A percentile compares a stretch with the other conserved stretches of the same genome.
phyloP scores from a whole-genome alignment of 2,329 filamentous ascomycete species.

The Xylaria sp. region DNA sequence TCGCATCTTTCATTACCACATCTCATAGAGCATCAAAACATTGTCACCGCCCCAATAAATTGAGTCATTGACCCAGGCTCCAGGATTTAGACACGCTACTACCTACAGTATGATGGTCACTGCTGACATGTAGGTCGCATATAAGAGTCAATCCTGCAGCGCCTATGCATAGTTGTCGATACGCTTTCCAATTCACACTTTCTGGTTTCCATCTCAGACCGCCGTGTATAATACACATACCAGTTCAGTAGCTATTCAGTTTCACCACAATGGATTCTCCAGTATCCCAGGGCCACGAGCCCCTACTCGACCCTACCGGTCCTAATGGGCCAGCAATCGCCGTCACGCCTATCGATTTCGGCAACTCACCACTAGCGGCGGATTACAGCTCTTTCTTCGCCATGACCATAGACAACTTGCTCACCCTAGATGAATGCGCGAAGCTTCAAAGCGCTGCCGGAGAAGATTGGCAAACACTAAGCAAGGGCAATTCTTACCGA shows the following conservation, averaged over 20 bases:
- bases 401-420: constrained; percentile 36
- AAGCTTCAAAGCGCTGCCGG: constrained; percentile 29
- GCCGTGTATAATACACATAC: not conserved
- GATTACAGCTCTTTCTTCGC: constrained; percentile 37
- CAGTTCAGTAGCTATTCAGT: not conserved
- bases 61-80: too few species aligned
- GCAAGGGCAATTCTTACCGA: constrained; percentile 34
- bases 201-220: too few species aligned
- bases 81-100: too few species aligned
- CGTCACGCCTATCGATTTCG: constrained; percentile 34
- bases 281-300: constrained; percentile 12
- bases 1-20: too few species aligned
- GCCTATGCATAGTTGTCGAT: too few species aligned
- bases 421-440: constrained; percentile 34
- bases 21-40: too few species aligned
- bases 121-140: too few species aligned
- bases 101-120: too few species aligned
- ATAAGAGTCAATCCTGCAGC: too few species aligned
- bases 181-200: not conserved
- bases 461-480: constrained; percentile 32
- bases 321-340: constrained; percentile 21
- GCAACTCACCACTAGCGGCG: constrained; percentile 30
- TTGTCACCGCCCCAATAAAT: too few species aligned
- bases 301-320: constrained; percentile 22
- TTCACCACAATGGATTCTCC: constrained; percentile 29